Base-by-base conservation (phyloP, 2,329 filamentous ascomycete species). In the Trichoderma koningiopsis region DNA sequence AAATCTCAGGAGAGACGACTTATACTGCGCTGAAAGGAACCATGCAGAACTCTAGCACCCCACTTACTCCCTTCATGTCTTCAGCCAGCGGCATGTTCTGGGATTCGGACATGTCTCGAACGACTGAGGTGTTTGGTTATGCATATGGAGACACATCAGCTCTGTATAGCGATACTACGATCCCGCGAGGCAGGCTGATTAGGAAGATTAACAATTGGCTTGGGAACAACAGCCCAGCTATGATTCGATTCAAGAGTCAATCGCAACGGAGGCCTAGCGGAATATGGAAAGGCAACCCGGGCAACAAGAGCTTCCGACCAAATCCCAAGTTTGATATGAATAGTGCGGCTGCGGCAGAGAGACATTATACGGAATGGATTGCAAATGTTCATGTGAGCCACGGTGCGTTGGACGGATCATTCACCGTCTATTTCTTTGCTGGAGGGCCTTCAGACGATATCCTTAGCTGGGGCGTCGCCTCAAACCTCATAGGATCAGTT, bases 21-120 rank as follows among this genome's bases (percentile, higher is more conserved):
- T 94, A 88, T 74, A 90, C 88, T 0, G 87, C 85, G 7, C 75
- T 83, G 1, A 79, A 81, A 11, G 88, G 88, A 0, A 81, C 86
- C 1, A 78, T 86, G 0, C 84, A 89, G 73, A 84, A 88, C 70
- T 80, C 82, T 0, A 81, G 82, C 67, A 89, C 89, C 13, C 78
- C 87, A 0, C 81, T 94, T 4, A 87, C 87, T 1, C 92, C 92
- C 0, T 94, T 95, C 77, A 89, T 88, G 73, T 81, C 84, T 57
- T 83, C 78, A 2, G 78, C 83, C 24, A 81, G 84, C 63, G 88
- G 89, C 58, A 83, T 83, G 1, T 92, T 91, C 77, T 94, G 90
- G 88, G 91, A 86, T 7, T 91, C 91, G 0, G 84, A 89, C 64
- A 83, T 82, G 70, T 84, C 88, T 14, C 85, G 90, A 35, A 82